These are phyloP conservation scores for Dactylis glomerata DNA, from an alignment of 176 grass and related monocot genomes.

Conservation along the genomic window DNA sequence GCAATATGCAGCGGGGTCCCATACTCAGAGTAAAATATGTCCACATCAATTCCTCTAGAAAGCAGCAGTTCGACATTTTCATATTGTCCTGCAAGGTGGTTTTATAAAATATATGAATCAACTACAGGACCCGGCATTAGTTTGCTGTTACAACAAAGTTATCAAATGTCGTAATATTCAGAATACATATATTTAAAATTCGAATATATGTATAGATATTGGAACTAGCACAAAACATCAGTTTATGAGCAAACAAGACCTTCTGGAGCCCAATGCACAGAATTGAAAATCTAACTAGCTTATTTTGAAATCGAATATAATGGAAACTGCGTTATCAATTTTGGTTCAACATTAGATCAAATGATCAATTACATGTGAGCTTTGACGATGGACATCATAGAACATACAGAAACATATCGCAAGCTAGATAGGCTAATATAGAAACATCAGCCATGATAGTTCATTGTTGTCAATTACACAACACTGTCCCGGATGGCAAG, in stretches of 20 bases:
- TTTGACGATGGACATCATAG: too few relatives aligned
- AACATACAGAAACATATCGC: background rate
- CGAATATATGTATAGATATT: too few relatives aligned
- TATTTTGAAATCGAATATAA: background rate
- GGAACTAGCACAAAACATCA: too few relatives aligned
- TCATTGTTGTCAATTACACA: too few relatives aligned
- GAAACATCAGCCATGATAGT: too few relatives aligned
- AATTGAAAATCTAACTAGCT: background rate
- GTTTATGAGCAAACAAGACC: background rate
- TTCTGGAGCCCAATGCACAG: background rate
- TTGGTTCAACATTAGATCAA: too few relatives aligned
- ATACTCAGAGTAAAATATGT: background rate
- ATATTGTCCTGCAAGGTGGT: background rate
- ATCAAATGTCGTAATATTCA: background rate
- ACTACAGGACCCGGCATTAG: background rate
- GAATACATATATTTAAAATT: background rate
- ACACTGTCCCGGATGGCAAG: fast-evolving
- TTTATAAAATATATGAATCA: background rate
- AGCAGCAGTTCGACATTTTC: background rate
- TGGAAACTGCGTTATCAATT: background rate
- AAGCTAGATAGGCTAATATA: too few relatives aligned
- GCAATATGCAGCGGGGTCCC: background rate
- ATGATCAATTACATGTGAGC: too few relatives aligned
- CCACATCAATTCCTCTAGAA: background rate
- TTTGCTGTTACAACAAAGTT: background rate